Evolutionary conservation across 176 grass and related monocot species (phyloP).

Genomic region (Aegilops longissima): DNA sequence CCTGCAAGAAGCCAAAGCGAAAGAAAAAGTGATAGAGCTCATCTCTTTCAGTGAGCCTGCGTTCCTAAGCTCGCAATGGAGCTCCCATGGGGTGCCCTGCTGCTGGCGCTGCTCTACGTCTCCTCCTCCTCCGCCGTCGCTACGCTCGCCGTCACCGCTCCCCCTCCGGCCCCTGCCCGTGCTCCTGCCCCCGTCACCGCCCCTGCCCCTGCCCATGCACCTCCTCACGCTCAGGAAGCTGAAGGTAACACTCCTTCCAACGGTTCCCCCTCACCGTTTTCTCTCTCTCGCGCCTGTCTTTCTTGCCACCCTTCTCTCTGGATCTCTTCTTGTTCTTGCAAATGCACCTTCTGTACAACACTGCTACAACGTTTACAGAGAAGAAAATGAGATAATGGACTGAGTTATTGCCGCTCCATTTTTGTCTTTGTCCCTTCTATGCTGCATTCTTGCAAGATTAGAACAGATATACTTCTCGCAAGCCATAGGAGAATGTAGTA

Average conservation of each 20-base stretch:
- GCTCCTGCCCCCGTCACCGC: not conserved
- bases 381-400: not conserved
- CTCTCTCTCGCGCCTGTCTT: not conserved
- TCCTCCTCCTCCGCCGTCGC: slow-evolving; percentile 25
- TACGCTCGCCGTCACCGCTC: slow-evolving; percentile 41
- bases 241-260: slow-evolving; percentile 21
- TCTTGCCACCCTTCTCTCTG: not conserved
- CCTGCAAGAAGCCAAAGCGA: not conserved
- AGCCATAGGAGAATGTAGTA: not conserved
- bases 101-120: slow-evolving; percentile 21
- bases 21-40: slow-evolving; percentile 2
- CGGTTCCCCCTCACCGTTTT: not conserved
- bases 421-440: not conserved
- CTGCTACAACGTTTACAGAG: not conserved
- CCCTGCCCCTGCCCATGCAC: not conserved
- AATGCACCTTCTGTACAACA: not conserved
- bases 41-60: not conserved
- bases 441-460: slow-evolving; percentile 15
- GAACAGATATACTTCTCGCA: not conserved
- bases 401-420: not conserved
- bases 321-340: not conserved
- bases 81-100: slow-evolving; percentile 26
- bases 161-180: not conserved
- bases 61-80: slow-evolving; percentile 20
- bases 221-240: slow-evolving; percentile 18